A percentile compares a stretch with the other conserved stretches of the same genome.
phyloP scores from a whole-genome alignment of 306 rosid species.

The Echinosophora koreensis region DNA sequence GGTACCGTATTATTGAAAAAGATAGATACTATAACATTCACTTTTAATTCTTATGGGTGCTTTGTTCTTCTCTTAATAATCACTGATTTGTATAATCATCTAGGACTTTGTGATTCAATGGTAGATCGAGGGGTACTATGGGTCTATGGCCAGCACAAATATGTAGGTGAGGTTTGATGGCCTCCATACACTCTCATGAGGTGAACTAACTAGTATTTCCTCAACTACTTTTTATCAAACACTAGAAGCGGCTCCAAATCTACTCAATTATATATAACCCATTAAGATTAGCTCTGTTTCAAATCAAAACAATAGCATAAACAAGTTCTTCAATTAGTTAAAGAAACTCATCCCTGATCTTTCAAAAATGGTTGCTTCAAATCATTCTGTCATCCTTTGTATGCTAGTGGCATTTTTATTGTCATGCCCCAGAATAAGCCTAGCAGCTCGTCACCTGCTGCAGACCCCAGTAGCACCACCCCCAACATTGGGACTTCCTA shows the following conservation, averaged over 20 bases:
- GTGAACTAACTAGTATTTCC: slow-evolving; percentile 23
- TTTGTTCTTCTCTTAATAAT: background rate
- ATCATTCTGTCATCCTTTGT: background rate
- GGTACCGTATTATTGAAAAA: no score
- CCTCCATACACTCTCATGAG: background rate
- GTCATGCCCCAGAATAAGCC: slow-evolving; percentile 41
- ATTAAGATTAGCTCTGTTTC: background rate
- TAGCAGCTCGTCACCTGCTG: slow-evolving; percentile 46
- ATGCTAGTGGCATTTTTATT: slow-evolving; percentile 23
- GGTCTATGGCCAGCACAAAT: background rate
- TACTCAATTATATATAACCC: slow-evolving; percentile 2
- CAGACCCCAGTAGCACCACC: slow-evolving; percentile 45
- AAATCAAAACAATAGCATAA: background rate
- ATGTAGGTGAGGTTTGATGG: slow-evolving; percentile 8
- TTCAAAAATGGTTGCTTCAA: slow-evolving; percentile 23
- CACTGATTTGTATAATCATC: background rate
- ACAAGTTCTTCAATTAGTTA: background rate
- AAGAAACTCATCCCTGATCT: background rate
- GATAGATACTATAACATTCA: no score
- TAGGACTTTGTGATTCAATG: slow-evolving; percentile 3
- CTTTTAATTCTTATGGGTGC: background rate
- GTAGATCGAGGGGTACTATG: background rate
- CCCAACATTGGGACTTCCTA: slow-evolving; percentile 36
- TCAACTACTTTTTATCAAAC: slow-evolving; percentile 41
- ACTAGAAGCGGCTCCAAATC: background rate